phyloP scores from a whole-genome alignment of 805 yeast genomes.

The Lipomyces spencermartinsiae region DNA sequence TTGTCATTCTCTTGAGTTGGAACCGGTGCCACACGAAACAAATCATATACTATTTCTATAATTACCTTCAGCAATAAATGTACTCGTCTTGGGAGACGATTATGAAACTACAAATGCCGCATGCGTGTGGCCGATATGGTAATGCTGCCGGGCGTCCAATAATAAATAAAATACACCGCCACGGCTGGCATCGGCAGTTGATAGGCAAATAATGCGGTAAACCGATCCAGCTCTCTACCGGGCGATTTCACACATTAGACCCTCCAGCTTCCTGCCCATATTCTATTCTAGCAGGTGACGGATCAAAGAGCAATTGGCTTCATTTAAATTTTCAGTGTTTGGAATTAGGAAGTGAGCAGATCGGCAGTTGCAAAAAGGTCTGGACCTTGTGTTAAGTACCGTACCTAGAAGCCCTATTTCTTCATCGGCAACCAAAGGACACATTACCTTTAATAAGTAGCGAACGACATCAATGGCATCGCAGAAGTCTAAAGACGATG shows the following conservation, averaged over 20 bases:
- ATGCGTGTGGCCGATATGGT: no score
- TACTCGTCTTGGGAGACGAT: no score
- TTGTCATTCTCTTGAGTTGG: no score
- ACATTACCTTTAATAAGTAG: not conserved
- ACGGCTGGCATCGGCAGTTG: not conserved
- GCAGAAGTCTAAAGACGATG: constrained; percentile 33
- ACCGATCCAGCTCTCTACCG: not conserved
- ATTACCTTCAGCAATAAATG: no score
- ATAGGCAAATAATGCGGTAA: not conserved
- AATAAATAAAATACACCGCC: not conserved
- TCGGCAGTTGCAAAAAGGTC: not conserved
- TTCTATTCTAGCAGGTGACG: not conserved
- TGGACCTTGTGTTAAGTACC: not conserved
- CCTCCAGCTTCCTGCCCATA: not conserved
- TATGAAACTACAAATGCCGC: no score
- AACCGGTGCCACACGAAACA: no score
- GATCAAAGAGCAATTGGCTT: not conserved
- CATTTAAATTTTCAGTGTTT: not conserved
- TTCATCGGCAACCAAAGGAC: not conserved
- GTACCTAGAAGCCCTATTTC: not conserved
- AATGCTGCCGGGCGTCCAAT: not conserved
- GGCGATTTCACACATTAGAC: not conserved
- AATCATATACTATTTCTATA: no score
- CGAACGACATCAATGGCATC: constrained; percentile 30
- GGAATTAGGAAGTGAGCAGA: not conserved